Evolutionary conservation across 225 moss, liverwort and hornwort species (phyloP).

Genomic region (Marchantia paleacea): DNA sequence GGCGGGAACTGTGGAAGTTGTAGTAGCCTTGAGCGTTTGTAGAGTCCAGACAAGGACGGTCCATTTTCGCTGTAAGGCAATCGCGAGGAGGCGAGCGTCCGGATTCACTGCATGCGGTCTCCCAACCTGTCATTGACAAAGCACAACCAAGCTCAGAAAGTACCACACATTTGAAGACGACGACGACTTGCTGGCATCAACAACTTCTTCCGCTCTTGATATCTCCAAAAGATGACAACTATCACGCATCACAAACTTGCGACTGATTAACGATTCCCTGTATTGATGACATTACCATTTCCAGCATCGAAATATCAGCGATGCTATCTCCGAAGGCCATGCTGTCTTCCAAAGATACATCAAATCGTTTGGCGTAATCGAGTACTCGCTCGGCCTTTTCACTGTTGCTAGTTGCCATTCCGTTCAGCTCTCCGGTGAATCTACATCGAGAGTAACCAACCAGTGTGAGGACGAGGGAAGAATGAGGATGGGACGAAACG

Average conservation of each 20-base stretch:
- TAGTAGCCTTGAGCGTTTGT: neutral
- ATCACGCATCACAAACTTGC: neutral
- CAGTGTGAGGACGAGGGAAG: too few relatives aligned
- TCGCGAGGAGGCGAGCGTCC: conserved; percentile 40
- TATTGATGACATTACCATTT: conserved; percentile 21
- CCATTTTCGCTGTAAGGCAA: conserved; percentile 46
- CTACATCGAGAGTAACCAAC: conserved; percentile 9
- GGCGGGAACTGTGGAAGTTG: conserved; percentile 1
- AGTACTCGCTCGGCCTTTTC: conserved; percentile 44
- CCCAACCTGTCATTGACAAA: conserved; percentile 33
- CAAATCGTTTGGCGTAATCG: conserved; percentile 38
- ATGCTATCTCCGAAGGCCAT: conserved; percentile 53
- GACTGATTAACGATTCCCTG: too few relatives aligned
- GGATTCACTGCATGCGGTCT: conserved; percentile 46
- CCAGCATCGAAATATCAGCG: conserved; percentile 46
- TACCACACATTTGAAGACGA: neutral
- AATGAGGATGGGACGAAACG: neutral
- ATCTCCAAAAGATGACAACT: neutral
- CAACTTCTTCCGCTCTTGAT: neutral
- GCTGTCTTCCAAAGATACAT: conserved; percentile 41
- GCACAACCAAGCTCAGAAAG: neutral
- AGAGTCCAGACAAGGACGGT: conserved; percentile 34
- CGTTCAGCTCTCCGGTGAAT: conserved; percentile 40
- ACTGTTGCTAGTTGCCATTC: conserved; percentile 39
- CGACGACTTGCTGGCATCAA: neutral